Base-by-base conservation (phyloP, 2,329 filamentous ascomycete genomes). In the Pochonia chlamydosporia region DNA sequence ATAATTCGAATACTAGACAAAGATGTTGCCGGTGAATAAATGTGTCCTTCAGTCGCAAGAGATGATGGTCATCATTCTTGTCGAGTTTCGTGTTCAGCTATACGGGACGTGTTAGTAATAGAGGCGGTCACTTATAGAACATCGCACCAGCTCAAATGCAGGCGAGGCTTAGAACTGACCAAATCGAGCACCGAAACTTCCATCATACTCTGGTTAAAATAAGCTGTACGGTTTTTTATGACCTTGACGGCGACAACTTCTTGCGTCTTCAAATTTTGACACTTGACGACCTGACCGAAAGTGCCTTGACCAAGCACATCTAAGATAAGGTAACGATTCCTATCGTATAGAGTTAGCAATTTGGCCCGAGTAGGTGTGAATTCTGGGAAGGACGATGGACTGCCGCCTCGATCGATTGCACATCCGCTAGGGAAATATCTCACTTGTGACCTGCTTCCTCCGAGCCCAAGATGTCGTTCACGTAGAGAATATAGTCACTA, bases 131-230 rank as follows among this genome's bases (percentile, higher is more conserved):
- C 5, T 21, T 33, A n/a, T 13, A 23, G 25, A 7, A 9, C n/a
- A n/a, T n/a, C n/a, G n/a, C n/a, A n/a, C n/a, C n/a, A n/a, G n/a
- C n/a, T n/a, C n/a, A n/a, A n/a, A n/a, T n/a, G n/a, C n/a, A n/a
- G n/a, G n/a, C n/a, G n/a, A n/a, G n/a, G n/a, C n/a, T n/a, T n/a
- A n/a, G n/a, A n/a, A 57, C 81, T 49, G 76, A 95, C 89, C 76
- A 99, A 65, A 67, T 99, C 93, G 49, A 99, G 76, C 21, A 99
- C 93, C 2, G 93, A 99, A 26, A 99, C 93, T 65, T 99, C 93
- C 93, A 99, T 99, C 93, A 99, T 99, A 67, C 93, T 97, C 68
- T 99, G 93, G 64, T 99, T 99, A 74, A 99, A 99, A 67, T 99
- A 99, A 31, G 93, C 93, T 2, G 93, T 99, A 60, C 92, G 85